phyloP scores from a whole-genome alignment of 129 eudicot genomes.

The Glebionis coronaria region DNA sequence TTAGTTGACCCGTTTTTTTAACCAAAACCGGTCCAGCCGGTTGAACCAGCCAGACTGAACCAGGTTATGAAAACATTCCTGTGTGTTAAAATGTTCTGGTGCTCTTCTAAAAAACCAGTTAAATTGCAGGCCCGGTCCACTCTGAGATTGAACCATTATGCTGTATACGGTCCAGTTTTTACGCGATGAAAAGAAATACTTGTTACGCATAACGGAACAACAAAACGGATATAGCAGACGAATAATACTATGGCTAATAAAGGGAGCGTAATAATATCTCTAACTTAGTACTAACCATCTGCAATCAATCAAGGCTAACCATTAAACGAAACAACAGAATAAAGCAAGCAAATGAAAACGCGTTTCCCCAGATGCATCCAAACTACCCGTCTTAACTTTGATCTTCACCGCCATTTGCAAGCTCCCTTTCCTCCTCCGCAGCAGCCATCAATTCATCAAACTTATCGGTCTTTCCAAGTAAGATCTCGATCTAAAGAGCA shows the following conservation, averaged over 20 bases:
- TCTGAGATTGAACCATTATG: no score
- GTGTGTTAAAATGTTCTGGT: no score
- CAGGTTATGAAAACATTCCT: no score
- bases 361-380: not conserved
- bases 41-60: no score
- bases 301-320: not conserved
- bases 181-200: not conserved
- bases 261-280: conserved; percentile 19
- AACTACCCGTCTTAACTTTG: conserved; percentile 23
- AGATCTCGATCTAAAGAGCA: conserved; percentile 55
- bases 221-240: conserved; percentile 4
- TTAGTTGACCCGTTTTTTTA: no score
- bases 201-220: conserved; percentile 4
- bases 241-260: conserved; percentile 8
- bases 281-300: conserved; percentile 17
- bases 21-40: no score
- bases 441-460: conserved; percentile 82
- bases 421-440: conserved; percentile 66
- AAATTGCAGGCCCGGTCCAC: no score
- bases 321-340: conserved; percentile 21
- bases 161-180: no score
- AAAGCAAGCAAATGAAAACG: conserved; percentile 3
- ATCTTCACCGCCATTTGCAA: conserved; percentile 45
- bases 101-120: no score
- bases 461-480: conserved; percentile 65